phyloP scores from a whole-genome alignment of 192 early-diverging fungal species.

The Powellomyces hirtus region DNA sequence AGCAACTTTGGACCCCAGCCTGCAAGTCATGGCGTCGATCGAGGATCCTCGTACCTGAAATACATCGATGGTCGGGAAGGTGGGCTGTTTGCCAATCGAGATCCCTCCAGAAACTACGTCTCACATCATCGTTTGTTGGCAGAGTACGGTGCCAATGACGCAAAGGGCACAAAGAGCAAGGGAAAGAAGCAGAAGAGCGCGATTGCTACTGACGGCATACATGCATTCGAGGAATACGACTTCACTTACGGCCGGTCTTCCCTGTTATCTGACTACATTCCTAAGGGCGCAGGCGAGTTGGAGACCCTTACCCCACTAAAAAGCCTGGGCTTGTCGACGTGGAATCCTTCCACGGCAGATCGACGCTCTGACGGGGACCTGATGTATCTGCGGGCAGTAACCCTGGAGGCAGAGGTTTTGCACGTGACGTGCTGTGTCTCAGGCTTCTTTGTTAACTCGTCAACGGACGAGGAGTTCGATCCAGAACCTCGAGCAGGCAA shows the following conservation, averaged over 20 bases:
- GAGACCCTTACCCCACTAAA: constrained; percentile 39
- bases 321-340: constrained; percentile 76
- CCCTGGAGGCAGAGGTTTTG: constrained; percentile 77
- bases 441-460: constrained; percentile 89
- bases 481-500: constrained; percentile 28
- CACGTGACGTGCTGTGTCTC: constrained; percentile 81
- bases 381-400: constrained; percentile 82
- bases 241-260: constrained; percentile 20
- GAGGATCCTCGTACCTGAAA: constrained; percentile 69
- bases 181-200: constrained; percentile 36
- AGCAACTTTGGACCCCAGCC: constrained; percentile 67
- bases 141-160: neutral
- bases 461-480: constrained; percentile 54
- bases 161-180: constrained; percentile 22
- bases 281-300: constrained; percentile 41
- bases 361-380: constrained; percentile 78
- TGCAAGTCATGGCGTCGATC: constrained; percentile 65
- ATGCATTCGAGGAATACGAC: constrained; percentile 33
- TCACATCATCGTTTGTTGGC: too few species aligned
- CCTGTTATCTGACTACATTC: constrained; percentile 53
- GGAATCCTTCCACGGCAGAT: constrained; percentile 87
- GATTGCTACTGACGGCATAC: constrained; percentile 1
- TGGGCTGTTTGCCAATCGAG: too few species aligned
- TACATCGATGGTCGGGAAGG: constrained; percentile 59
- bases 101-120: too few species aligned